A percentile compares a stretch with the other conserved stretches of the same genome.
Evolutionary conservation across 2,329 filamentous ascomycete genomes (phyloP).

Genomic region (Tolypocladium pustulatum): DNA sequence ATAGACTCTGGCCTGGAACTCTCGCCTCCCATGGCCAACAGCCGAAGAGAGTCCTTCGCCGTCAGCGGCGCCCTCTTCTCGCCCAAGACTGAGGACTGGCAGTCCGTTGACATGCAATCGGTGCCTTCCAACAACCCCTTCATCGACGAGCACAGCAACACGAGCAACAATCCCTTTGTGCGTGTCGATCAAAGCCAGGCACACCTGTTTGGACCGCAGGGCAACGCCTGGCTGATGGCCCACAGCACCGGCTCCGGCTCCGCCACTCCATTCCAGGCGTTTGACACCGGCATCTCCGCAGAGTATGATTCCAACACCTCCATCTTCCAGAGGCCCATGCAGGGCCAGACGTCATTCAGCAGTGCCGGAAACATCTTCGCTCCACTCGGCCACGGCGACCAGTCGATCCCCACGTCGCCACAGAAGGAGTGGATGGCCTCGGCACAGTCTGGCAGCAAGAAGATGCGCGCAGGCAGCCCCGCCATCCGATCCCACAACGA

Average conservation of each 20-base stretch:
- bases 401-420: constrained; percentile 43
- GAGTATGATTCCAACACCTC: constrained; percentile 44
- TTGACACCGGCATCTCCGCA: constrained; percentile 39
- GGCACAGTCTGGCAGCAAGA: constrained; percentile 42
- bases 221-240: constrained; percentile 51
- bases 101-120: constrained; percentile 54
- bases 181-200: constrained; percentile 44
- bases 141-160: constrained; percentile 45
- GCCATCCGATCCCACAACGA: constrained; percentile 66
- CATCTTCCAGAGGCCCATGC: constrained; percentile 44
- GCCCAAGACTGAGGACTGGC: constrained; percentile 54
- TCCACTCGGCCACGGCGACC: constrained; percentile 32
- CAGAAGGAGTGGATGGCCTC: constrained; percentile 47
- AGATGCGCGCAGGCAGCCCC: constrained; percentile 58
- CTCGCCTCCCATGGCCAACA: constrained; percentile 51
- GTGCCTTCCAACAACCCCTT: constrained; percentile 55
- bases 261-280: constrained; percentile 62
- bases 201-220: constrained; percentile 27
- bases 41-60: constrained; percentile 53
- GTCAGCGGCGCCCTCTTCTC: constrained; percentile 48
- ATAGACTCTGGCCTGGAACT: constrained; percentile 53
- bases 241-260: constrained; percentile 58
- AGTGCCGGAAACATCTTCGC: constrained; percentile 45
- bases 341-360: constrained; percentile 43
- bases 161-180: constrained; percentile 58